phyloP scores from a whole-genome alignment of 306 rosid genomes.

The Boehmeria nivea region DNA sequence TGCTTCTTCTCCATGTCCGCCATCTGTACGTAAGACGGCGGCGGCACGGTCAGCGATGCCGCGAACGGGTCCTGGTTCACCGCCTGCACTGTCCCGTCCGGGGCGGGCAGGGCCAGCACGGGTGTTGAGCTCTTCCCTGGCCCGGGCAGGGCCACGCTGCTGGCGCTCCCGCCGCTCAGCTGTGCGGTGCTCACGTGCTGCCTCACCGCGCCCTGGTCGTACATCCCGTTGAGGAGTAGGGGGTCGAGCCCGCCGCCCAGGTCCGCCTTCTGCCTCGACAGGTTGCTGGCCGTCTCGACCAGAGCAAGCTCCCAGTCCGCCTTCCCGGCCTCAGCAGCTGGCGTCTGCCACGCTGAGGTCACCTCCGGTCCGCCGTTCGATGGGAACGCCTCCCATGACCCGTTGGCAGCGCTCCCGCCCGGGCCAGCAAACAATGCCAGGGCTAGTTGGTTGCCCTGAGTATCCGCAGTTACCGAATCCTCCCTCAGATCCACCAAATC shows the following conservation, averaged over 20 bases:
- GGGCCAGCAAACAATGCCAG: conserved; percentile 91
- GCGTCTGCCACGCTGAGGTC: conserved; percentile 96
- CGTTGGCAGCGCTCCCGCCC: conserved; percentile 52
- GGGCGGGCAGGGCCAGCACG: conserved; percentile 94
- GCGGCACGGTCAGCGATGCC: conserved; percentile 71
- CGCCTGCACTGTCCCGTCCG: conserved; percentile 81
- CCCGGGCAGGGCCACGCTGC: conserved; percentile 91
- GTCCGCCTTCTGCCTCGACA: conserved; percentile 58
- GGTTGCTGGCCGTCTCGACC: conserved; percentile 90
- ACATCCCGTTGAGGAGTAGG: conserved; percentile 81
- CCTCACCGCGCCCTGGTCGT: conserved; percentile 91
- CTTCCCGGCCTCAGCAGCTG: conserved; percentile 86
- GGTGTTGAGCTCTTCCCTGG: conserved; percentile 66
- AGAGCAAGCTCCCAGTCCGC: conserved; percentile 97
- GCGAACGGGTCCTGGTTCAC: conserved; percentile 93
- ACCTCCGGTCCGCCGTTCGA: conserved; percentile 71
- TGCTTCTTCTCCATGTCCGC: conserved; percentile 97
- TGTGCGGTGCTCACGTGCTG: conserved; percentile 83
- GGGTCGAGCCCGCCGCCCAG: conserved; percentile 95
- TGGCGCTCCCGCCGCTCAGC: conserved; percentile 87
- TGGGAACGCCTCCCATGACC: conserved; percentile 96
- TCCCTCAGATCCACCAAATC: conserved; percentile 91
- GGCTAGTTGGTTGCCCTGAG: conserved; percentile 77
- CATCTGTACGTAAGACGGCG: conserved; percentile 97
- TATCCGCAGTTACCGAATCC: conserved; percentile 63